Evolutionary conservation across 208 protist genomes (phyloP).

Genomic region (Entamoeba histolytica): DNA sequence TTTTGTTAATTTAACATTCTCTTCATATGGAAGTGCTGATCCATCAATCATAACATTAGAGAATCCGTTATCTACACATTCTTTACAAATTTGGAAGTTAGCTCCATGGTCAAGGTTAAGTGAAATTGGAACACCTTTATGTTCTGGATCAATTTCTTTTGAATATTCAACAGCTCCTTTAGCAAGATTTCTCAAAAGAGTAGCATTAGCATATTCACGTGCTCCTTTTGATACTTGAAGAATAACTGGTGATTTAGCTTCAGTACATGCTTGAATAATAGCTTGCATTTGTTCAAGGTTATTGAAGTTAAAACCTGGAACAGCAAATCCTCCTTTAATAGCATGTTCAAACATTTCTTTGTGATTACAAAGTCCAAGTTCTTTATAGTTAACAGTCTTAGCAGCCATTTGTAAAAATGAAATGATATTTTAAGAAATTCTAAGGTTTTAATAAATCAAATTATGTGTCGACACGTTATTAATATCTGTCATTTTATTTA

Average conservation of each 20-base stretch:
- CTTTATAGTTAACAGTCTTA: too few relatives aligned
- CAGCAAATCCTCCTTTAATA: conserved; percentile 23
- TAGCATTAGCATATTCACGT: conserved; percentile 28
- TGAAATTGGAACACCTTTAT: conserved; percentile 26
- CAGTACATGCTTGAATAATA: conserved; percentile 24
- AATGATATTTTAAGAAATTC: too few relatives aligned
- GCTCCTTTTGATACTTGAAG: conserved; percentile 33
- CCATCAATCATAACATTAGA: conserved; percentile 41
- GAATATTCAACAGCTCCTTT: conserved; percentile 19
- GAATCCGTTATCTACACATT: conserved; percentile 27
- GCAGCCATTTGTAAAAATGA: too few relatives aligned
- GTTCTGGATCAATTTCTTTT: not conserved
- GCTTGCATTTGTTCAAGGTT: conserved; percentile 35
- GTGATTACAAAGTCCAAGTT: not conserved
- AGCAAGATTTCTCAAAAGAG: conserved; percentile 30
- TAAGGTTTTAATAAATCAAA: too few relatives aligned
- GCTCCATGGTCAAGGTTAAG: conserved; percentile 37
- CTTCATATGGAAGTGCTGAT: conserved; percentile 28
- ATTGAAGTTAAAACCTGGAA: conserved; percentile 34
- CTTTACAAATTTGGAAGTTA: conserved; percentile 14
- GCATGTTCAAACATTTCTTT: conserved; percentile 26
- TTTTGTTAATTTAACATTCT: conserved; percentile 34
- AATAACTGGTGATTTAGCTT: conserved; percentile 33
- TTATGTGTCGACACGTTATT: too few relatives aligned
- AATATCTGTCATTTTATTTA: too few relatives aligned